Evolutionary conservation across 768 basidiomycete genomes (phyloP), one percentile per base, ranked within the genome.

Genomic region (Gloeopeniophorella convolvens): DNA sequence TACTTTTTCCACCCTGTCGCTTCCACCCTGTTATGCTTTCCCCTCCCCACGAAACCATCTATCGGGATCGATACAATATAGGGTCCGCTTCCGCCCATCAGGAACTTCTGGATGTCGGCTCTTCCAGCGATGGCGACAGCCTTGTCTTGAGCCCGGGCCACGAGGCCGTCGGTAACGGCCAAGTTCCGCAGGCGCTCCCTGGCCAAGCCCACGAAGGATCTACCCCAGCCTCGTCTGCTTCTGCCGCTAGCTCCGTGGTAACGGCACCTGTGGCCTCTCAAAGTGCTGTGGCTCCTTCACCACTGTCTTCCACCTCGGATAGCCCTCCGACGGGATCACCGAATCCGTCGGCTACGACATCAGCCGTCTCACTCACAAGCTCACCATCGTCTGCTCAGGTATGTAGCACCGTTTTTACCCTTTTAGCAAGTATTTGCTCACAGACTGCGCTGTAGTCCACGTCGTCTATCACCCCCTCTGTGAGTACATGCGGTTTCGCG

Each of bases 71-170:
- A 8, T 18, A 34, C n/a, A 20, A n/a, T 21, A 16, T n/a, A 23
- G n/a, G 15, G 6, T 7, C 27, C 9, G 16, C 28, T 18, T n/a
- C 23, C 0, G 12, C 46, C 8, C 40, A 18, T n/a, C 30, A 35
- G 1, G 18, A 24, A 31, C 2, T 26, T 31, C 31, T 34, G 20
- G 20, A 7, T 11, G 15, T 53, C 16, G 46, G 11, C 2, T 15
- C 42, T n/a, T 21, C 44, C n/a, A 4, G 21, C 11, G 34, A 28
- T 31, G 5, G 51, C 9, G 27, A 30, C n/a, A 42, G n/a, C 20
- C 34, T 54, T 26, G 35, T 54, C n/a, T 42, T 54, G 16, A 42
- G 46, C 5, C 52, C 52, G 23, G 52, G 42, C 6, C 39, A 37
- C 18, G 42, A 44, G 15, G 47, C 13, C 28, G 24, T 54, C 26